These are phyloP conservation scores for Fomitiporia mediterranea DNA, from an alignment of 1,284 basidiomycete genomes.

Conservation along the genomic window DNA sequence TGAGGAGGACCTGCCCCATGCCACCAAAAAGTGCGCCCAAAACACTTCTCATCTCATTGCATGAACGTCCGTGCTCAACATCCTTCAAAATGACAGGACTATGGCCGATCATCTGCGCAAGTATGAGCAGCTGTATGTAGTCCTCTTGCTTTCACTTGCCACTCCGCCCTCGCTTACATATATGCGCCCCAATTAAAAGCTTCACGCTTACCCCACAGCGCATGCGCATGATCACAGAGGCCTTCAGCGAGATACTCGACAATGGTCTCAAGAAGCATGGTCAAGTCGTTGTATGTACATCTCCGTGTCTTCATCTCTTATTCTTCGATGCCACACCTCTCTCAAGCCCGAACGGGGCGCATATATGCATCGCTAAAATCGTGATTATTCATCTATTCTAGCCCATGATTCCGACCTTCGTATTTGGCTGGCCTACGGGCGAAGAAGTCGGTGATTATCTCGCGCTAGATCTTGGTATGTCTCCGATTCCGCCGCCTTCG, in stretches of 20 bases:
- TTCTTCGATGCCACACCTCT: conserved; percentile 3
- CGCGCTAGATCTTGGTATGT: conserved; percentile 85
- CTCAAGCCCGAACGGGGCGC: neutral
- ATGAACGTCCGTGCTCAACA: neutral
- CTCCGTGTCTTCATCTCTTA: neutral
- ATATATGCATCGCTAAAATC: conserved; percentile 11
- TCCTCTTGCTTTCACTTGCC: conserved; percentile 21
- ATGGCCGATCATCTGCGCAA: conserved; percentile 89
- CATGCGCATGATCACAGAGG: conserved; percentile 96
- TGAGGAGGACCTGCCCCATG: conserved; percentile 80
- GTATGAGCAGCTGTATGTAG: conserved; percentile 74
- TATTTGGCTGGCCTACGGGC: conserved; percentile 95
- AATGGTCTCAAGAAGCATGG: conserved; percentile 77
- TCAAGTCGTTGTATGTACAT: conserved; percentile 89
- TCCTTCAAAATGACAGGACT: conserved; percentile 44
- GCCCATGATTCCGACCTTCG: conserved; percentile 96
- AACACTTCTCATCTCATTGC: neutral
- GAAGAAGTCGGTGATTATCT: conserved; percentile 88
- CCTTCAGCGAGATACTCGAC: conserved; percentile 91
- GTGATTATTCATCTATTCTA: conserved; percentile 31
- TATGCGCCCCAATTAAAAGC: conserved; percentile 33
- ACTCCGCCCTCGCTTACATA: neutral
- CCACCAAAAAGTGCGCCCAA: conserved; percentile 68
- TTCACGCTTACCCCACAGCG: conserved; percentile 87
- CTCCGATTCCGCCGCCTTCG: neutral